Conservation (phyloP, 345 rosid genomes). For the Eutrema japonicum region DNA sequence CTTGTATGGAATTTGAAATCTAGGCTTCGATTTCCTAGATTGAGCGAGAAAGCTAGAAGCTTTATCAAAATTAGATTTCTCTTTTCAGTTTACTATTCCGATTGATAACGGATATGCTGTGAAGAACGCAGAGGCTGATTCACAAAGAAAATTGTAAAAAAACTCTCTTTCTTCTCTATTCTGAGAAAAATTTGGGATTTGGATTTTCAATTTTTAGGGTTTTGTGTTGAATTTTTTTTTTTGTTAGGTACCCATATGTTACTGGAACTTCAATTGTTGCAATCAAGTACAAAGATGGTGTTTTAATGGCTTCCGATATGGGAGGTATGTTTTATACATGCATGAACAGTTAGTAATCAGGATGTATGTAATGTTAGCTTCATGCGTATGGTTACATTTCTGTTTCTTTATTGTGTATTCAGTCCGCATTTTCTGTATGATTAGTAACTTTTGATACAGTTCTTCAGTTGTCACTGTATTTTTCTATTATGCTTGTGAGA, state of each 20-base stretch:
- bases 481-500: neutral
- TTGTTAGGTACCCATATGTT: constrained; percentile 78
- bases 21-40: too few relatives aligned
- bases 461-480: neutral
- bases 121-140: constrained; percentile 46
- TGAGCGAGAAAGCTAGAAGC: too few relatives aligned
- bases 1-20: too few relatives aligned
- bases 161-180: constrained; percentile 2
- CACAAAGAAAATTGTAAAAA: constrained; percentile 58
- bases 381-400: neutral
- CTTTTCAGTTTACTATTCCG: constrained; percentile 42
- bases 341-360: neutral
- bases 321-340: constrained; percentile 57
- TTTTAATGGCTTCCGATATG: constrained; percentile 96
- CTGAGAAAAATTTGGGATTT: neutral
- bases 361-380: neutral
- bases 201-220: constrained; percentile 15
- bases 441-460: neutral
- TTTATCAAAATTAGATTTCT: too few relatives aligned
- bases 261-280: constrained; percentile 97
- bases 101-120: constrained; percentile 43
- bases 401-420: neutral
- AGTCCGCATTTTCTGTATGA: neutral
- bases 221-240: neutral
- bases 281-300: constrained; percentile 91